These are phyloP conservation scores for Xylariaceae sp. DNA, from an alignment of 2,329 filamentous ascomycete genomes.

Conservation along the genomic window DNA sequence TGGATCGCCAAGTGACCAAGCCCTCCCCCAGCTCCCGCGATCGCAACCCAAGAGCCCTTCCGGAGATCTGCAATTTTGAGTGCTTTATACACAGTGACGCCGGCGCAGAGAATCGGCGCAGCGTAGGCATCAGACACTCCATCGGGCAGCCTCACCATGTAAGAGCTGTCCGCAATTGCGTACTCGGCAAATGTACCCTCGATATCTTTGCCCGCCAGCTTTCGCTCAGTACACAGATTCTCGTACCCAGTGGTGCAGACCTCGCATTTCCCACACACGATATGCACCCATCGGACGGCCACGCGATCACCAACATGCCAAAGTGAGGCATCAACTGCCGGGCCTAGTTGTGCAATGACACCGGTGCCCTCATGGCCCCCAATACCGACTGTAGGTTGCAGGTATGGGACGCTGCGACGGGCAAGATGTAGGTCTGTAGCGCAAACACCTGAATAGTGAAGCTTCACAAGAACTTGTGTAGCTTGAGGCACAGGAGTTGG, in stretches of 20 bases:
- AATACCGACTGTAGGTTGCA: not conserved
- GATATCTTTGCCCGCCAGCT: not conserved
- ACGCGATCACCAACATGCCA: not conserved
- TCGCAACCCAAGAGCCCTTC: constrained; percentile 36
- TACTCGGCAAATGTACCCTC: constrained; percentile 42
- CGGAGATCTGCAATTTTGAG: constrained; percentile 35
- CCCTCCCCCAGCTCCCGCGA: constrained; percentile 37
- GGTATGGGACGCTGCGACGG: not conserved
- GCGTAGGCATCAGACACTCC: constrained; percentile 35
- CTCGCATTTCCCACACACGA: not conserved
- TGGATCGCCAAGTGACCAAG: constrained; percentile 29
- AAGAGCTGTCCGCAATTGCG: constrained; percentile 40
- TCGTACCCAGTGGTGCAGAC: not conserved
- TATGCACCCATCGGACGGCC: not conserved
- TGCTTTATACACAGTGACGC: constrained; percentile 41
- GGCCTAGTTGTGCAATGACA: not conserved
- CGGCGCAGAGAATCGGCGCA: constrained; percentile 42
- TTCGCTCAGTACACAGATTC: not conserved
- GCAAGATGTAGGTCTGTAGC: not conserved
- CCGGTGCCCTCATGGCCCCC: not conserved
- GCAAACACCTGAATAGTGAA: not conserved
- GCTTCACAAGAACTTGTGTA: not conserved
- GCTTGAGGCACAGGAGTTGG: not conserved
- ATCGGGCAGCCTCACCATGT: constrained; percentile 32
- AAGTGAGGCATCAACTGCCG: not conserved